Base-by-base conservation (phyloP, 2,329 filamentous ascomycete species). In the Aspergillus hortae region DNA sequence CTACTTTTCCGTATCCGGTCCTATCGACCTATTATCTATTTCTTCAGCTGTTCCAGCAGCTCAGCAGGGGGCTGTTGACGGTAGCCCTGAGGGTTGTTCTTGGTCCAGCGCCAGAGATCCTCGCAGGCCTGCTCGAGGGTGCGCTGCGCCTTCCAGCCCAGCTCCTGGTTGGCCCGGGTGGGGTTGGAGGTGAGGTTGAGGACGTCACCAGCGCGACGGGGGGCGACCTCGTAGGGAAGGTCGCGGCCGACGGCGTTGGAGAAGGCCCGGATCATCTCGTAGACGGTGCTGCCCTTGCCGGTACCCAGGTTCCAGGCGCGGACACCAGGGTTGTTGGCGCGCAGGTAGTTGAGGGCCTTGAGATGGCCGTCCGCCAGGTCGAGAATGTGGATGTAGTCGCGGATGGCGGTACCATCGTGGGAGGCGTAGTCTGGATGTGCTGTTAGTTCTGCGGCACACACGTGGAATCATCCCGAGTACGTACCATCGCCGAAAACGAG, bases 221-320 rank as follows among this genome's bases (percentile, higher is more conserved):
- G 85, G 7, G 87, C 89, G 53, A 97, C 88, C 70, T 96, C 81
- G 76, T 97, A 97, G 35, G 88, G 82, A 23, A 99, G 81, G 52
- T 94, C 85, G 46, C 85, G 87, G 56, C 94, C 94, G 19, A 96
- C 92, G 15, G 90, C 90, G 46, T 83, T 75, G 75, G 86, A 89
- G 78, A 99, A 99, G 49, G 94, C 92, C 62, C 92, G 90, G 82
- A 99, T 86, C 79, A 99, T 99, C 71, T 99, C 92, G 68, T 92
- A 94, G 52, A 99, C 94, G 19, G 94, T 99, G 74, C 88, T 95
- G 62, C 94, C 94, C 63, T 88, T 90, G 56, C 94, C 94, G 0
- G 92, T 96, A 53, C 95, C 95, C 61, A 99, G 73, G 76, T 99
- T 99, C 92, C 92, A 99, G 51, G 91, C 92, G 70, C 90, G 88